Conservation (phyloP, 257 asterid genomes). For the Ballota nigra region DNA sequence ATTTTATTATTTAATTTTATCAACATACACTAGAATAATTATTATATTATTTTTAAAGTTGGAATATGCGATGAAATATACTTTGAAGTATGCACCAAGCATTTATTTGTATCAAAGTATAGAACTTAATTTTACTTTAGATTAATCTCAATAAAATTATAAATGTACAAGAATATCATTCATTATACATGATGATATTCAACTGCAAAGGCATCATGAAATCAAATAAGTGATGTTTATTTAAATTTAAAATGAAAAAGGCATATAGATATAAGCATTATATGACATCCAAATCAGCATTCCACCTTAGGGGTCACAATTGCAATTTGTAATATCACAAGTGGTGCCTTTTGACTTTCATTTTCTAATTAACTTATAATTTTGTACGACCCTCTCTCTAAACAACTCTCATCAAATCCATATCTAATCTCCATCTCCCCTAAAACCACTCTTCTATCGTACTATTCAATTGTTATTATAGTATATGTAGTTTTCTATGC, state of each 20-base stretch:
- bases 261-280: conserved; percentile 17
- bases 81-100: not conserved
- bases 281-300: conserved; percentile 39
- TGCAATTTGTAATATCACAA: conserved; percentile 20
- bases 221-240: not conserved
- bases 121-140: not conserved
- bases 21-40: too few species aligned
- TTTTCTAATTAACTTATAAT: conserved; percentile 21
- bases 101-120: too few species aligned
- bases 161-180: not conserved
- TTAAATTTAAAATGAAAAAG: conserved; percentile 14
- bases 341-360: conserved; percentile 45
- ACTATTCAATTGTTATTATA: too few species aligned
- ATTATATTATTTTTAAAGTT: too few species aligned
- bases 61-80: not conserved
- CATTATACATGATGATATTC: not conserved
- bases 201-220: not conserved
- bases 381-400: not conserved
- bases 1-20: too few species aligned
- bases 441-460: not conserved
- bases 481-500: too few species aligned
- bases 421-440: not conserved
- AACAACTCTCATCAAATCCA: not conserved
- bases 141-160: not conserved
- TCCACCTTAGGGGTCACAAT: conserved; percentile 29